Percentiles rank a stretch among this genome's conserved stretches.
These are phyloP conservation scores for Metschnikowia lunata DNA, from an alignment of 805 yeast genomes.

Conservation along the genomic window DNA sequence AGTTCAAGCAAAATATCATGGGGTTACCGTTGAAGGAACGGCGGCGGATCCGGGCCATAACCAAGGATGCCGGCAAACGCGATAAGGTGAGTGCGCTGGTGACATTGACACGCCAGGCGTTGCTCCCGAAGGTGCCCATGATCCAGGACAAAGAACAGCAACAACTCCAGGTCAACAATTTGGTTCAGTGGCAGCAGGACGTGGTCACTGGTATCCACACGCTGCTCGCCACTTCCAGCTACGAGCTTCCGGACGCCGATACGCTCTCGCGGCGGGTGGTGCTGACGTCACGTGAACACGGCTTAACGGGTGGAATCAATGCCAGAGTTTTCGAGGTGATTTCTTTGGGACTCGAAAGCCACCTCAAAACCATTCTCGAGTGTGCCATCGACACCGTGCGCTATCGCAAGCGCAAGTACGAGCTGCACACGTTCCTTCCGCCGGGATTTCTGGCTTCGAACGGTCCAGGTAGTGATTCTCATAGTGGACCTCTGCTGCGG, in stretches of 20 bases:
- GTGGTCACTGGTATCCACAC: slow-evolving; percentile 80
- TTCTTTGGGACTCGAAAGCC: slow-evolving; percentile 75
- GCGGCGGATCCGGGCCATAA: slow-evolving; percentile 75
- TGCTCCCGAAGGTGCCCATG: slow-evolving; percentile 82
- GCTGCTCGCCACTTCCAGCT: slow-evolving; percentile 72
- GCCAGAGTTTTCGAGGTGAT: slow-evolving; percentile 75
- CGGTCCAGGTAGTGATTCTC: background rate
- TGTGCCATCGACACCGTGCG: slow-evolving; percentile 68
- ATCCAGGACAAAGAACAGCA: slow-evolving; percentile 47
- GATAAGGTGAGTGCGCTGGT: slow-evolving; percentile 68
- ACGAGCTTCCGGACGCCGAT: slow-evolving; percentile 78
- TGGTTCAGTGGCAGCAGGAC: slow-evolving; percentile 88
- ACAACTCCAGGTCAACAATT: slow-evolving; percentile 43
- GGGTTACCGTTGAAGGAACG: slow-evolving; percentile 82
- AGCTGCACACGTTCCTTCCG: slow-evolving; percentile 31
- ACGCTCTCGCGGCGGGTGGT: slow-evolving; percentile 62
- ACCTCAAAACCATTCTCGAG: slow-evolving; percentile 70
- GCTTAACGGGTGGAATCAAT: slow-evolving; percentile 75
- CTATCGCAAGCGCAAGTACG: slow-evolving; percentile 49
- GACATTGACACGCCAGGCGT: slow-evolving; percentile 64
- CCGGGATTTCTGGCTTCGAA: slow-evolving; percentile 16
- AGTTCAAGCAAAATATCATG: slow-evolving; percentile 80
- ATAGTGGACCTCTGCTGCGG: background rate
- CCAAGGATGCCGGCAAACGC: slow-evolving; percentile 76
- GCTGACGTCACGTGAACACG: slow-evolving; percentile 86